Conservation (phyloP, 768 basidiomycete genomes). For the Hebeloma cylindrosporum region DNA sequence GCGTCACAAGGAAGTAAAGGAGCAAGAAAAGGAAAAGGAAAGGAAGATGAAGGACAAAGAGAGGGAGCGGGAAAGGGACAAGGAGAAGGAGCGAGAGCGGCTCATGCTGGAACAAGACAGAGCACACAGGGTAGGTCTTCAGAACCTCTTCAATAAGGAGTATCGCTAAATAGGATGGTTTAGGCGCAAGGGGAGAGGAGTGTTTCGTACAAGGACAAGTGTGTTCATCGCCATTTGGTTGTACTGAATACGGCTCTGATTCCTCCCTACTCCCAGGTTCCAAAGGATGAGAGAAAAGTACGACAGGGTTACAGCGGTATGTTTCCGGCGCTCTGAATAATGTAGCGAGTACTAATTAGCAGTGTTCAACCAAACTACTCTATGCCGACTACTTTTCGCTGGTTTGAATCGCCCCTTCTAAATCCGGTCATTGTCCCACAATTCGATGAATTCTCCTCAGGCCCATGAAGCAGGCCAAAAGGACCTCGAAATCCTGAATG, state of each 20-base stretch:
- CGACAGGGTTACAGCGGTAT: conserved; percentile 41
- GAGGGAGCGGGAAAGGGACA: not conserved
- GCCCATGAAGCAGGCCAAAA: conserved; percentile 37
- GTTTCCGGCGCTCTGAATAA: conserved; percentile 15
- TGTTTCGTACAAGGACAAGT: conserved; percentile 34
- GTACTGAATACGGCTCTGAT: not conserved
- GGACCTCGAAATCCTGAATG: conserved; percentile 39
- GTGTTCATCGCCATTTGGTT: conserved; percentile 3
- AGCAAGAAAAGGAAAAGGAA: conserved; percentile 10
- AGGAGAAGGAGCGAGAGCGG: conserved; percentile 4
- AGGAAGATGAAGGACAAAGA: conserved; percentile 10
- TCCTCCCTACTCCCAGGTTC: conserved; percentile 33
- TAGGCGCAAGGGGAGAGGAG: conserved; percentile 16
- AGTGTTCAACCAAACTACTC: too few relatives aligned
- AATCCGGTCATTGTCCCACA: not conserved
- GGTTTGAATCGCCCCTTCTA: not conserved
- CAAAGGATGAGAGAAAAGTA: conserved; percentile 46
- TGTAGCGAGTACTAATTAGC: too few relatives aligned
- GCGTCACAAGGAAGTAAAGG: conserved; percentile 4
- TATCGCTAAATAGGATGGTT: not conserved
- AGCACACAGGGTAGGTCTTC: too few relatives aligned
- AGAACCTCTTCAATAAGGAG: too few relatives aligned
- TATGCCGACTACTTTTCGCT: too few relatives aligned
- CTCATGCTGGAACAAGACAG: too few relatives aligned
- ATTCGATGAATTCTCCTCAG: conserved; percentile 21